Base-by-base conservation (phyloP, 2,329 filamentous ascomycete species). In the Trichoderma semiorbis region DNA sequence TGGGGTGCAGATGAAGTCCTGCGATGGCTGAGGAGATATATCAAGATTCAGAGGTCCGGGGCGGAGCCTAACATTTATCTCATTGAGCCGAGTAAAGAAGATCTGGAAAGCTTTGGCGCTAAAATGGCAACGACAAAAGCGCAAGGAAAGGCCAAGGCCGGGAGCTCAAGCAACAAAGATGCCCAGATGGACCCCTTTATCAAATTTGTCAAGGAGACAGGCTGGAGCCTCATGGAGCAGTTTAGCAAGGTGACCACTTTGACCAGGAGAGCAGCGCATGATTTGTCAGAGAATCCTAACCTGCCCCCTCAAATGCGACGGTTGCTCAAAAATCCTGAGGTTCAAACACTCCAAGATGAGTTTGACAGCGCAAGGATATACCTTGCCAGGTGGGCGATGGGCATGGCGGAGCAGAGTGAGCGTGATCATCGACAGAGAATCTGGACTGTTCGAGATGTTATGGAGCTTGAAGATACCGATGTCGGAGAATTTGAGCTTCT, bases 1-100 rank as follows among this genome's bases (percentile, higher is more conserved):
- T 99, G 97, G 96, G 97, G 96, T 71, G 96, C 96, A 6, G 96
- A 99, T 79, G 95, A 99, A 83, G 92, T 98, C 0, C 80, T 99
- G 62, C 88, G 94, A 70, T 99, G 97, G 96, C 79, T 99, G 76
- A 93, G 91, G 79, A 87, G 91, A 79, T 98, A 97, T 80, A 89
- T 96, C 7, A 87, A 86, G 24, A 90, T 99, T 16, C 93, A 98
- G 81, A 87, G 94, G 72, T 97, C 94, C 43, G 89, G 87, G 1
- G 93, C 93, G 1, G 97, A 99, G 78, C 92, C 93, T 1, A 97
- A 94, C 75, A 92, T 97, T 30, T 99, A 97, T 78, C 85, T 99
- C 28, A 88, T 99, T 50, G 93, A 99, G 75, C 96, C 96, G 0
- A 92, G 87, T 14, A 88, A 91, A 73, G 95, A 97, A 76, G 97